Conservation (phyloP, 768 basidiomycete genomes). For the Amanita rimosa region DNA sequence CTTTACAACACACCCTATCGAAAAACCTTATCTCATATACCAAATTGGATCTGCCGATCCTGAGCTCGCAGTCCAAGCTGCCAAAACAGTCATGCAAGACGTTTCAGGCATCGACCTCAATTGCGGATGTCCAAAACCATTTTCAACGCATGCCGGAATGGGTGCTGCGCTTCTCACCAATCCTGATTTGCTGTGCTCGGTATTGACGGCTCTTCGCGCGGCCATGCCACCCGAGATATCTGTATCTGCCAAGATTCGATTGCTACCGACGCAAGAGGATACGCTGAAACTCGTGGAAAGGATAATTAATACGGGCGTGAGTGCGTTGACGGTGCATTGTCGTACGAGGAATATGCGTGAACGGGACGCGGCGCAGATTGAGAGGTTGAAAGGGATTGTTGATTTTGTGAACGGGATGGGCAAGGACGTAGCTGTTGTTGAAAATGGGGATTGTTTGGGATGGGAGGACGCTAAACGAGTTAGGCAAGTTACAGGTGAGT, state of each 20-base stretch:
- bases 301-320: constrained; percentile 81
- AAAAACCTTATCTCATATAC: constrained; percentile 90
- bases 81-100: constrained; percentile 75
- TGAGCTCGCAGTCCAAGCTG: constrained; percentile 85
- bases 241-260: constrained; percentile 89
- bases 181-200: constrained; percentile 83
- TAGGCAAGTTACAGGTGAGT: constrained; percentile 59
- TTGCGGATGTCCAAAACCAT: constrained; percentile 95
- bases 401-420: constrained; percentile 69
- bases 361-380: constrained; percentile 65
- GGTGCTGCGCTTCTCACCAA: constrained; percentile 90
- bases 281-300: constrained; percentile 84
- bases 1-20: constrained; percentile 88
- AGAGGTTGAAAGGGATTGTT: constrained; percentile 76
- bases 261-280: constrained; percentile 77
- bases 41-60: constrained; percentile 91
- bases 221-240: constrained; percentile 70
- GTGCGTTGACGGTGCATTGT: constrained; percentile 88
- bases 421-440: constrained; percentile 75
- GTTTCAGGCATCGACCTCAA: constrained; percentile 94
- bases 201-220: constrained; percentile 67
- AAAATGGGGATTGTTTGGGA: constrained; percentile 86
- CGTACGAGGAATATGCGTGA: constrained; percentile 88
- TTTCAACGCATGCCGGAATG: constrained; percentile 92
- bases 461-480: constrained; percentile 73